Percentiles rank a stretch among this genome's conserved stretches.
Evolutionary conservation across 441 rosid genomes (phyloP).

Genomic region (Melastoma candidum): DNA sequence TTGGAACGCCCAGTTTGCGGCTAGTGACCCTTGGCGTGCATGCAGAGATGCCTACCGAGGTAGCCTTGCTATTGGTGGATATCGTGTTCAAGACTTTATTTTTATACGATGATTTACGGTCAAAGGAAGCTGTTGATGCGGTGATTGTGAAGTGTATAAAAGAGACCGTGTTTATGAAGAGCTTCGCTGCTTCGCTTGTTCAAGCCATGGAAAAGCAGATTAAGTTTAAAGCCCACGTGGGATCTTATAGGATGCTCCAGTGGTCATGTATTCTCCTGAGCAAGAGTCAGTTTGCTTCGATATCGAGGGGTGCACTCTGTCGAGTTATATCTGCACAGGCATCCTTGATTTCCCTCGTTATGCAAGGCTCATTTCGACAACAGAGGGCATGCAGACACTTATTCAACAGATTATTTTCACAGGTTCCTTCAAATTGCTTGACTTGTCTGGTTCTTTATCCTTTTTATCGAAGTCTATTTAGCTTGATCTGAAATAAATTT

Average conservation of each 20-base stretch:
- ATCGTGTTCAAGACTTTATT: slow-evolving; percentile 57
- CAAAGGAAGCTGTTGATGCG: slow-evolving; percentile 78
- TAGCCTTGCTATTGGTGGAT: slow-evolving; percentile 50
- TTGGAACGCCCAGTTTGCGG: no score
- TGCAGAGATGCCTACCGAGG: slow-evolving; percentile 72
- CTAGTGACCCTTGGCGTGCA: no score
- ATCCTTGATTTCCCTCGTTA: slow-evolving; percentile 47
- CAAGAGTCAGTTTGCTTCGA: slow-evolving; percentile 61
- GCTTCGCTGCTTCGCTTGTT: slow-evolving; percentile 77
- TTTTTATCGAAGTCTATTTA: background rate
- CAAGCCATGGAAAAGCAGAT: slow-evolving; percentile 81
- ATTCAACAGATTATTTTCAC: slow-evolving; percentile 40
- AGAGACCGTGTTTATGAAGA: slow-evolving; percentile 67
- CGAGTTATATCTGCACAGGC: slow-evolving; percentile 79
- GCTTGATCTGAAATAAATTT: slow-evolving; percentile 14
- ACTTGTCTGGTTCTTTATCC: background rate
- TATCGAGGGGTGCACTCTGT: slow-evolving; percentile 70
- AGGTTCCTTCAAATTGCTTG: slow-evolving; percentile 27
- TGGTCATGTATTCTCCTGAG: slow-evolving; percentile 84
- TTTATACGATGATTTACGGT: slow-evolving; percentile 64
- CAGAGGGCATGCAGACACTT: slow-evolving; percentile 54
- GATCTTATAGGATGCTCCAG: slow-evolving; percentile 65
- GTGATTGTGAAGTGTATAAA: slow-evolving; percentile 48
- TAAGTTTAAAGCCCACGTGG: slow-evolving; percentile 45
- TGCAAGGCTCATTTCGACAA: slow-evolving; percentile 64